These are phyloP conservation scores for Chondrus crispus DNA, from an alignment of 23 red algal species.

Conservation along the genomic window DNA sequence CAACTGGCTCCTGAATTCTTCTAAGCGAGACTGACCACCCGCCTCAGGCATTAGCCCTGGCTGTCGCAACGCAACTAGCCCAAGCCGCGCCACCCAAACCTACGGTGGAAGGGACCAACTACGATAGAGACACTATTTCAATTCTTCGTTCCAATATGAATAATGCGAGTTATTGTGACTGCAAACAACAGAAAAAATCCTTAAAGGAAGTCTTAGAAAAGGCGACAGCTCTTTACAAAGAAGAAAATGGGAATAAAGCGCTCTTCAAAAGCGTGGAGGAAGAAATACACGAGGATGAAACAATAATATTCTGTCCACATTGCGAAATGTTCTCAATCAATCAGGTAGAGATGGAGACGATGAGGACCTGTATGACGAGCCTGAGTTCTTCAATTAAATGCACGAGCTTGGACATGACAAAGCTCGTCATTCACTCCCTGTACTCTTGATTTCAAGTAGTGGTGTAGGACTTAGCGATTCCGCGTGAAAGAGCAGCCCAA, in stretches of 20 bases:
- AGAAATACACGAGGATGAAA: constrained; percentile 27
- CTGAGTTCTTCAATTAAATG: constrained; percentile 5
- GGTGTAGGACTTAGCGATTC: neutral
- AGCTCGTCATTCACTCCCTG: neutral
- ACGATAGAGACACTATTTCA: neutral
- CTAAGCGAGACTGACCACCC: too few species aligned
- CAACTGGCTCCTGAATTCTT: too few species aligned
- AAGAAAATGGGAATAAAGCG: neutral
- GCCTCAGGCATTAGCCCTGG: too few species aligned
- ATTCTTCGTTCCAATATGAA: neutral
- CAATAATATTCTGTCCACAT: constrained; percentile 19
- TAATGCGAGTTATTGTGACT: neutral
- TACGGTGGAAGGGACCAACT: constrained; percentile 11
- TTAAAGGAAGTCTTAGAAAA: constrained; percentile 21
- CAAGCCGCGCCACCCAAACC: too few species aligned
- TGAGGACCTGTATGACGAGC: neutral
- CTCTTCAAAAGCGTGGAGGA: constrained; percentile 6
- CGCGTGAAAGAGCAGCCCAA: neutral
- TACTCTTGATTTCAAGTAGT: neutral
- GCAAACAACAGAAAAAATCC: constrained; percentile 34
- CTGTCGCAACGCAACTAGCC: too few species aligned
- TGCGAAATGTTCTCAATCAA: constrained; percentile 4
- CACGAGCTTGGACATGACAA: constrained; percentile 15
- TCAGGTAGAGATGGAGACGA: constrained; percentile 21
- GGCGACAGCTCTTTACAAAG: constrained; percentile 4